phyloP scores from a whole-genome alignment of 495 filamentous ascomycete genomes.

The Penicillium steckii region DNA sequence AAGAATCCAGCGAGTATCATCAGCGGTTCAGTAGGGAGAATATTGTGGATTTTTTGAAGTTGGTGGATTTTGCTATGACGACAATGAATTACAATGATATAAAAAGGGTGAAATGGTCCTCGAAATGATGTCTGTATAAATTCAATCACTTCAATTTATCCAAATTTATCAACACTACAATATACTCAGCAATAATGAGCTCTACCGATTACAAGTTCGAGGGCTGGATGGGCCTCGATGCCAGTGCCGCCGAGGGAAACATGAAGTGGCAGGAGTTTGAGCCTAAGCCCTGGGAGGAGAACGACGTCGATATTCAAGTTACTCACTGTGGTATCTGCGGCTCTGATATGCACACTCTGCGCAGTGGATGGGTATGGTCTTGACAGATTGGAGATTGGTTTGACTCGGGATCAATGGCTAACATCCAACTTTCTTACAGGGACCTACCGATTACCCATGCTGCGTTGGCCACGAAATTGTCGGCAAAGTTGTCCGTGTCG shows the following conservation, averaged over 20 bases:
- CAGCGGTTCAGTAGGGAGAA: background rate
- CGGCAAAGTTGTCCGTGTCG: conserved; percentile 72
- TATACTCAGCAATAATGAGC: conserved; percentile 32
- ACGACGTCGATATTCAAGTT: conserved; percentile 61
- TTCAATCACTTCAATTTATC: conserved; percentile 31
- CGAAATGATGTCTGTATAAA: background rate
- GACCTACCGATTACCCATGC: conserved; percentile 65
- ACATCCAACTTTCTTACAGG: conserved; percentile 13
- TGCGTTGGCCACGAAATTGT: conserved; percentile 86
- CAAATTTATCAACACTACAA: background rate
- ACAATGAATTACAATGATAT: background rate
- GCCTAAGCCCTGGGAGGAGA: conserved; percentile 79
- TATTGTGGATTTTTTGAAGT: background rate
- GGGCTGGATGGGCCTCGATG: conserved; percentile 77
- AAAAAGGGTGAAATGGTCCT: background rate
- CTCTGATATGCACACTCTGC: conserved; percentile 70
- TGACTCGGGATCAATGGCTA: background rate
- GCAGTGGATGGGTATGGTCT: conserved; percentile 63
- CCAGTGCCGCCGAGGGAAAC: conserved; percentile 61
- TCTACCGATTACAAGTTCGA: conserved; percentile 64
- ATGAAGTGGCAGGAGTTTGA: conserved; percentile 76
- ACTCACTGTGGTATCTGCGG: conserved; percentile 47
- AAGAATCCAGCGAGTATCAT: background rate
- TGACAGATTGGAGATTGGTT: background rate
- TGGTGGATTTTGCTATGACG: background rate